Base-by-base conservation (phyloP, 495 filamentous ascomycete species). In the Penicillium canescens region DNA sequence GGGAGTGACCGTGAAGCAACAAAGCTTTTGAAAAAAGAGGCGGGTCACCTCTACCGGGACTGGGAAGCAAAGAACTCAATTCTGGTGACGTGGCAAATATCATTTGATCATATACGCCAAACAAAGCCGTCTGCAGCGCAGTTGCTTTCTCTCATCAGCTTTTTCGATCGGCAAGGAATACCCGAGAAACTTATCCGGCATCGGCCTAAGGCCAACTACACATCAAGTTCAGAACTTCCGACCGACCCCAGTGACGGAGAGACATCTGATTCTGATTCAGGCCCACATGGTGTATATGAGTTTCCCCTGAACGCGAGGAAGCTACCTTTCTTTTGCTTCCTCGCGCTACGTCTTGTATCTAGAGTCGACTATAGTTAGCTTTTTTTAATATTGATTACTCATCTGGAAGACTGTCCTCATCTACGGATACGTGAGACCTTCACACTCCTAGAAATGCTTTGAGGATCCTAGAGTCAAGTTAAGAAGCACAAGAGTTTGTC, bases 51-150 rank as follows among this genome's bases (percentile, higher is more conserved):
- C n/a, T 50, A 60, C 13, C 50, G 63, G 35, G 66, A 68, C 41
- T 43, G 14, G 36, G 48, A 46, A 11, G 42, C 48, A 23, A 48
- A 43, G 46, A 53, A 65, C 46, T 64, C 67, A 5, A 56, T 70
- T 11, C 23, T 68, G 7, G 55, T 52, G 1, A 70, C 65, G 7
- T 70, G 63, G 67, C 50, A 70, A 49, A 70, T 70, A 12, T 70
- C 65, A 12, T 70, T 70, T 52, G 50, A 71, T 39, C 43, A 60
- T 38, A 65, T 68, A 24, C 50, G 42, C 10, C 33, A 40, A 10
- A 46, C 36, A 20, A 57, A 46, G 51, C 56, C 3, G 10, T 59
- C 46, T n/a, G 55, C 57, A 1, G 57, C 57, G 26, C 50, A 64
- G 0, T 47, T 68, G 8, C 46, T 68, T 16, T 61, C 62, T 33